Base-by-base conservation (phyloP, 441 rosid species). In the Oxalis stricta region DNA sequence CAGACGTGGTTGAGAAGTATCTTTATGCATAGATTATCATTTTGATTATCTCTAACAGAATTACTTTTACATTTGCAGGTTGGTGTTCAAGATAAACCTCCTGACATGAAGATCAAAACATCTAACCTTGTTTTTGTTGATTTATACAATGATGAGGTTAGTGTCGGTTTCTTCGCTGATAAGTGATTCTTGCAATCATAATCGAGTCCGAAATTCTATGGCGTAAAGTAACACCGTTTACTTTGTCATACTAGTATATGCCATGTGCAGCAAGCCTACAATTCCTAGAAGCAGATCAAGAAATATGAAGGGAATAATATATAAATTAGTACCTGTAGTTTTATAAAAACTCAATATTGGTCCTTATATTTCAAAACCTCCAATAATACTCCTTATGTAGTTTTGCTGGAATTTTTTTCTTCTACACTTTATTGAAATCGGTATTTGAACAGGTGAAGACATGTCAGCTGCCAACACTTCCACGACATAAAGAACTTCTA, bases 111-210 rank as follows among this genome's bases (percentile, higher is more conserved):
- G 76, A 56, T 88, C 30, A 84, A 67, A 72, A 61, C 95, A 42
- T 82, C 76, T 24, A 76, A 70, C 53, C 84, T 82, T 60, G 74
- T 89, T 49, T 77, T 58, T 48, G 79, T 91, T 41, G 76, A 76
- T 56, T 75, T 91, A 60, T 54, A 47, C 41, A 73, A 72, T 62
- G 77, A 79, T 62, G 95, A 83, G 99, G 99, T 89, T 31, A 24
- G 50, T 54, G n/a, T 12, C 46, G 50, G 17, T 42, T 20, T 41
- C 40, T 15, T 41, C 18, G 29, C 5, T 39, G 29, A 5, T 12
- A 40, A 1, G 13, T 6, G 18, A 40, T 7, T 40, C 11, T 6
- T 20, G 23, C 30, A 13, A 16, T 31, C 9, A 14, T 13, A 7
- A 6, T 7, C 23, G 44, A 40, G 2, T 29, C 13, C 16, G 29